Percentiles rank a stretch among this genome's conserved stretches.
Evolutionary conservation across 2,329 filamentous ascomycete genomes (phyloP).

Genomic region (Beauveria rudraprayagi): DNA sequence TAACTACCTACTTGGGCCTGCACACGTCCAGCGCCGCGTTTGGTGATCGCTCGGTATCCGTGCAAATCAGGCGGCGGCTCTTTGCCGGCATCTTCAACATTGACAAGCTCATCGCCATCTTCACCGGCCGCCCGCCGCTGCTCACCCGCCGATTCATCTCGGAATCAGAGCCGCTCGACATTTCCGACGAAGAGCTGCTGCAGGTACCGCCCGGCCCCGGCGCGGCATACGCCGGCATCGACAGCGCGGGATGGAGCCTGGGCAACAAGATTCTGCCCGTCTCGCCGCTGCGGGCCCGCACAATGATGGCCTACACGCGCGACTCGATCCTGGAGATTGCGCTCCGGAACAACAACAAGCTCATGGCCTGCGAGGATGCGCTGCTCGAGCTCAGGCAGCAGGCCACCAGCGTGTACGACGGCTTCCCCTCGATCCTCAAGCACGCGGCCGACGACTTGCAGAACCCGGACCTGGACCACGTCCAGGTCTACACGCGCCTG

Average conservation of each 20-base stretch:
- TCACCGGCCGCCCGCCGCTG: slow-evolving; percentile 34
- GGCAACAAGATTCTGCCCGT: slow-evolving; percentile 22
- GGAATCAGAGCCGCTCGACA: slow-evolving; percentile 32
- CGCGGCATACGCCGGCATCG: slow-evolving; percentile 16
- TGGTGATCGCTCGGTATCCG: slow-evolving; percentile 6
- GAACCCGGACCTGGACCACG: slow-evolving; percentile 33
- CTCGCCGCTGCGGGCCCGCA: slow-evolving; percentile 22
- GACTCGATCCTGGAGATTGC: slow-evolving; percentile 24
- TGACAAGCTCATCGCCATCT: slow-evolving; percentile 31
- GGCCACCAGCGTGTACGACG: slow-evolving; percentile 35
- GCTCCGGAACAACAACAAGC: slow-evolving; percentile 21
- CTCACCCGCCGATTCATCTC: slow-evolving; percentile 28
- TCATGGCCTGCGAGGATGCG: slow-evolving; percentile 31
- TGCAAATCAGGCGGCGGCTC: slow-evolving; percentile 17
- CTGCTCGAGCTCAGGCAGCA: slow-evolving; percentile 37
- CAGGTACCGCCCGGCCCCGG: slow-evolving; percentile 20
- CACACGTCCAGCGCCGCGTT: slow-evolving; percentile 5
- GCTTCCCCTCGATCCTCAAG: slow-evolving; percentile 39
- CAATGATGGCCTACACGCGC: slow-evolving; percentile 17
- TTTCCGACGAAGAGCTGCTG: slow-evolving; percentile 28
- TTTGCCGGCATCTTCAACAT: slow-evolving; percentile 25
- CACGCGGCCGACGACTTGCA: slow-evolving; percentile 43
- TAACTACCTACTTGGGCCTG: slow-evolving; percentile 13
- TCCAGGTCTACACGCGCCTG: slow-evolving; percentile 33
- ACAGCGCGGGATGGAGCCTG: slow-evolving; percentile 31